phyloP scores from a whole-genome alignment of 129 eudicot species.

The Heracleum sosnowskyi region DNA sequence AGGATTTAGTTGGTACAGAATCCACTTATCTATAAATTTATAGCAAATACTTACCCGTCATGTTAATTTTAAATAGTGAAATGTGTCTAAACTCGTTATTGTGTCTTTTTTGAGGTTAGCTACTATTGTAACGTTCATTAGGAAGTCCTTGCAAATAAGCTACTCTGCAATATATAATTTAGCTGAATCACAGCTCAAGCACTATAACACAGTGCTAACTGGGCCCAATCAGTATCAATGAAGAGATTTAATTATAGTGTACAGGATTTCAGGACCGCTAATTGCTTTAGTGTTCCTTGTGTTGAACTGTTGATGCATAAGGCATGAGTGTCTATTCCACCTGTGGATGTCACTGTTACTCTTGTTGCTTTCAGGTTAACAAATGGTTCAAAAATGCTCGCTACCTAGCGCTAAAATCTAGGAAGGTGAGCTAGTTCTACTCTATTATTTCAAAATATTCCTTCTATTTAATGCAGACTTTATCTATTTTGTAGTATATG shows the following conservation, averaged over 20 bases:
- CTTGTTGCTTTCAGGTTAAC: slow-evolving; percentile 51
- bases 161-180: neutral
- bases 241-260: neutral
- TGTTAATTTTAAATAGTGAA: neutral
- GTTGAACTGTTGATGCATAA: neutral
- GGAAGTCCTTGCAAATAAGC: neutral
- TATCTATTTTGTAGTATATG: neutral
- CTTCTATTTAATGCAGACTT: neutral
- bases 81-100: neutral
- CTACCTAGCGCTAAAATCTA: slow-evolving; percentile 69
- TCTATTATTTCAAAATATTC: neutral
- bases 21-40: neutral
- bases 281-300: neutral
- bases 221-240: neutral
- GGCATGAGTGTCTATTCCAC: neutral
- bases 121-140: neutral
- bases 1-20: neutral
- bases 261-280: neutral
- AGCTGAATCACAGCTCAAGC: neutral
- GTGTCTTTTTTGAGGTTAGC: neutral
- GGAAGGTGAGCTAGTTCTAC: slow-evolving; percentile 52
- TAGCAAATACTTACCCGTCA: neutral
- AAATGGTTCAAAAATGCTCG: slow-evolving; percentile 99
- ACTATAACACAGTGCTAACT: neutral
- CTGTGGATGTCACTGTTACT: slow-evolving; percentile 6